Evolutionary conservation across 2,329 filamentous ascomycete genomes (phyloP), one percentile per base, ranked within the genome.

Genomic region (Thelonectria blattea): DNA sequence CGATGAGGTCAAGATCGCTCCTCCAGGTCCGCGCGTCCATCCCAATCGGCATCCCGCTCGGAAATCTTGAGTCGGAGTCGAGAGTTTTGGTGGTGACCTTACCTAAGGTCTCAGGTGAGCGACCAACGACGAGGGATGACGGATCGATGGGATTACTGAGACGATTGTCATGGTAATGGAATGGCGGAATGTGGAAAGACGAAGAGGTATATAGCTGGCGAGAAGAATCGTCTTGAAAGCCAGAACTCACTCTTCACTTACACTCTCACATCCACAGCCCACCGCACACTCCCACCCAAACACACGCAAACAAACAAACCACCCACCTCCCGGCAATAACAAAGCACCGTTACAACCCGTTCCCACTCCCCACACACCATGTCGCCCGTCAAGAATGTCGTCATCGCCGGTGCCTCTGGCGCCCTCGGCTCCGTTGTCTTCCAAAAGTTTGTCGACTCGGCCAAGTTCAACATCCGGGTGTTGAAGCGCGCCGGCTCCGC

Each of bases 401-500:
- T 73, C 12, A 48, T 80, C 9, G 70, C 73, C 30, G 78, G 79
- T 52, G 77, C 75, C 8, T 67, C 73, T 1, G 78, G 78, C 12
- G 70, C 64, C 48, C 68, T 79, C 17, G 78, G 78, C 58, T 62
- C 68, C 3, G 58, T 61, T 3, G 56, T 78, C 37, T 67, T 78
- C 41, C 55, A 73, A 3, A 67, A 67, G 24, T 71, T 78, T 39
- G 47, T 73, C 59, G 63, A 68, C 30, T 70, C 74, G 5, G 65
- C 62, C 41, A 66, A 71, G 20, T 79, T 79, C 71, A 72, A 74
- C 61, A 50, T 79, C 50, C 74, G 68, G 14, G 72, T 77, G 22
- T 67, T 80, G 5, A 70, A 72, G 30, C 76, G 78, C 30, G 56
- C 68, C 20, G 77, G 77, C 42, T 87, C 84, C 7, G 68, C 60